Percentiles rank a stretch among this genome's conserved stretches.
Conservation (phyloP, 2,329 filamentous ascomycete species). For the Fusarium gaditjirri region DNA sequence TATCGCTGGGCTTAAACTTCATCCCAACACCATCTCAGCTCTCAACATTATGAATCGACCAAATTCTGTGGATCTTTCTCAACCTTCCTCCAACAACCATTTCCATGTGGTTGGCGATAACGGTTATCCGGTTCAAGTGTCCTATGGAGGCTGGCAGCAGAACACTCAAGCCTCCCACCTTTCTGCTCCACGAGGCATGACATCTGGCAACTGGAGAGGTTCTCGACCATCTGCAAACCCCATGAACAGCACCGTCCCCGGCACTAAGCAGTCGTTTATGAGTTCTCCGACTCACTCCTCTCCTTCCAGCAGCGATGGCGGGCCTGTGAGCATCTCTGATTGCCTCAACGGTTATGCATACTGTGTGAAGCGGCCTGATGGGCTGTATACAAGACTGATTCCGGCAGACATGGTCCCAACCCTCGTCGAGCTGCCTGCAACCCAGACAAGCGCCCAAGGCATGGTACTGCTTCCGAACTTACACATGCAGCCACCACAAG, state of each 20-base stretch:
- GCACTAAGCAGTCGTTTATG: constrained; percentile 27
- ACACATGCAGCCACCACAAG: constrained; percentile 50
- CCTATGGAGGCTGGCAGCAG: constrained; percentile 29
- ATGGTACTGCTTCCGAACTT: constrained; percentile 61
- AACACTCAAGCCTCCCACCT: constrained; percentile 8
- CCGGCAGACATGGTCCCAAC: constrained; percentile 36
- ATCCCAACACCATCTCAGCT: neutral
- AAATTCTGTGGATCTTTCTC: constrained; percentile 9
- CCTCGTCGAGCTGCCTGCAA: constrained; percentile 55
- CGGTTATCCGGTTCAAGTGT: constrained; percentile 8
- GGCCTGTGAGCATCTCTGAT: constrained; percentile 33
- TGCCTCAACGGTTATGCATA: constrained; percentile 34
- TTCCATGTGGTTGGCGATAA: neutral
- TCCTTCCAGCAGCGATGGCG: neutral
- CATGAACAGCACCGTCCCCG: neutral
- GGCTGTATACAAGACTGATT: constrained; percentile 32
- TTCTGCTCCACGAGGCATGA: constrained; percentile 36
- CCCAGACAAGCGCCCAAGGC: constrained; percentile 52
- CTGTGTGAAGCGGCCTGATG: constrained; percentile 29
- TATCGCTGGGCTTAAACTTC: neutral
- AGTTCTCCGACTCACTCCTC: neutral
- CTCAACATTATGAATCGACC: neutral
- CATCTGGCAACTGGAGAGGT: constrained; percentile 38
- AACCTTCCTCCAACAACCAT: constrained; percentile 4
- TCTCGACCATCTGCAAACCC: constrained; percentile 14